Evolutionary conservation across 2,329 filamentous ascomycete genomes (phyloP), one percentile per base, ranked within the genome.

Genomic region (Aspergillus piperis): DNA sequence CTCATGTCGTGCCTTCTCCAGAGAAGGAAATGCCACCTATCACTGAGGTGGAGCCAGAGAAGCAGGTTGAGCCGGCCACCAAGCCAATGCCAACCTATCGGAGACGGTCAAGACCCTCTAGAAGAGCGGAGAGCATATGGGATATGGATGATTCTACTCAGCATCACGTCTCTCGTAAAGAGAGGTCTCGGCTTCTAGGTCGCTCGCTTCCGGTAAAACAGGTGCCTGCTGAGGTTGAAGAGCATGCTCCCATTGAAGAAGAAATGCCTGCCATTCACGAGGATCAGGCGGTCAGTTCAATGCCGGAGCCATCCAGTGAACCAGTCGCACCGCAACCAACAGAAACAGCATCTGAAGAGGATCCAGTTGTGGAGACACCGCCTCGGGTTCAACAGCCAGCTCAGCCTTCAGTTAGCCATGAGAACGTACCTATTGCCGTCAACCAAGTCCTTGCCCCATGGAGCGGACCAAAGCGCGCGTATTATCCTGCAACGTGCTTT

Each of bases 401-500:
- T n/a, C 48, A 57, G 11, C 13, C 44, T 19, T 38, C 51, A n/a
- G 57, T 57, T 8, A 11, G 10, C 17, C 13, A 30, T 27, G 67
- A 70, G 11, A 59, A 66, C 21, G 10, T 58, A 7, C 66, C 76
- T 8, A 65, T 80, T 23, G 75, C 78, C 11, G 80, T 81, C 5
- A 82, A 83, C 57, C 80, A 86, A 62, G 80, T 88, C 0, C 80
- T 88, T 62, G 85, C 86, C 7, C 77, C 79, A 27, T 88, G 86
- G 80, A 85, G 81, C 64, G 81, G 82, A 19, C 77, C 77, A n/a
- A 81, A 77, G 51, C 80, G 80, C 56, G 78, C 75, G n/a, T 88
- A 83, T 68, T 87, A 86, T 68, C 84, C 86, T 51, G 86, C 83
- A 8, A 84, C 81, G n/a, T 88, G 82, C 65, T 70, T 86, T 36